Percentiles rank a stretch among this genome's conserved stretches.
These are phyloP conservation scores for Pleurotus giganteus DNA, from an alignment of 768 basidiomycete species.

Conservation along the genomic window DNA sequence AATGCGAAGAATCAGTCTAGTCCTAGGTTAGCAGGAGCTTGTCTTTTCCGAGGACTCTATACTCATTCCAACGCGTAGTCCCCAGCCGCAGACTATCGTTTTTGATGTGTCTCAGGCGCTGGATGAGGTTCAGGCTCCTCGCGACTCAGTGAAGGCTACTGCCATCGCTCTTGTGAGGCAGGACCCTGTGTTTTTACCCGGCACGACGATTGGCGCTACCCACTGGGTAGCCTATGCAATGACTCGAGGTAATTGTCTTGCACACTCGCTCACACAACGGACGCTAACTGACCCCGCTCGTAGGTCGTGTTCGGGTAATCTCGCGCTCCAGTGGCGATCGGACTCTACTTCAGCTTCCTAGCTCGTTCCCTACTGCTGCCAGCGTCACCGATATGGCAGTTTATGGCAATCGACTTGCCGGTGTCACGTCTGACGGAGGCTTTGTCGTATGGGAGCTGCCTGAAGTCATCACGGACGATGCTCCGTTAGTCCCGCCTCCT, in stretches of 20 bases:
- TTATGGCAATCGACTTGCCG: slow-evolving; percentile 76
- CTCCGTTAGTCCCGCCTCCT: slow-evolving; percentile 55
- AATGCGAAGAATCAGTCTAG: slow-evolving; percentile 50
- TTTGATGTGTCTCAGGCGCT: slow-evolving; percentile 74
- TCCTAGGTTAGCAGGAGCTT: slow-evolving; percentile 44
- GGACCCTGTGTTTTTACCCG: slow-evolving; percentile 79
- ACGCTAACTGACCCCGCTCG: slow-evolving; percentile 7
- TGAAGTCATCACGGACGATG: slow-evolving; percentile 80
- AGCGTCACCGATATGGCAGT: slow-evolving; percentile 87
- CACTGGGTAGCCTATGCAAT: slow-evolving; percentile 94
- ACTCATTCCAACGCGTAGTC: slow-evolving; percentile 30
- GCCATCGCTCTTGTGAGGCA: slow-evolving; percentile 88
- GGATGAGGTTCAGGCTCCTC: slow-evolving; percentile 73
- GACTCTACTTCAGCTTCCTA: slow-evolving; percentile 75
- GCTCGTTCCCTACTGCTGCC: slow-evolving; percentile 56
- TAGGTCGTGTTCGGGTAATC: slow-evolving; percentile 83
- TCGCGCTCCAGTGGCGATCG: slow-evolving; percentile 87
- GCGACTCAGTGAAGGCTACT: slow-evolving; percentile 81
- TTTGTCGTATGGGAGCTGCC: slow-evolving; percentile 90
- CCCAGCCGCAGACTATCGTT: slow-evolving; percentile 64
- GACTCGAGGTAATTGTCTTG: slow-evolving; percentile 60
- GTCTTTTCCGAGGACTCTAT: background rate
- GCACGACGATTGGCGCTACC: slow-evolving; percentile 86
- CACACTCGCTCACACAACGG: background rate
- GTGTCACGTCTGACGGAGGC: slow-evolving; percentile 85